Evolutionary conservation across 2,329 filamentous ascomycete species (phyloP), one percentile per base, ranked within the genome.

Genomic region (Stagonosporopsis rhizophila): DNA sequence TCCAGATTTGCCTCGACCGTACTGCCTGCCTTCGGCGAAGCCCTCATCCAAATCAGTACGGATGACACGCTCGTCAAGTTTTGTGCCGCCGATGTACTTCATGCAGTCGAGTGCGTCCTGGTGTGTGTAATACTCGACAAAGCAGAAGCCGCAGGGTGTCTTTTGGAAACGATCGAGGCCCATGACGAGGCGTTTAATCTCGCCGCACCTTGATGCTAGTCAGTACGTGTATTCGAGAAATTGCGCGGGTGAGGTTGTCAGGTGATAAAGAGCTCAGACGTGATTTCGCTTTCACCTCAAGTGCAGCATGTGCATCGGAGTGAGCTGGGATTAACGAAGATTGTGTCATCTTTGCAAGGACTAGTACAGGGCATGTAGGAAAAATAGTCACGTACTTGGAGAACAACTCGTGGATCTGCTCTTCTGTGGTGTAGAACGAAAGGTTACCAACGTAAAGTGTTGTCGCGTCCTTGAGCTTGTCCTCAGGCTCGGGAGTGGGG

Each of bases 321-420:
- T 97, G 93, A 97, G 93, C 93, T 97, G 93, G 92, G 94, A 94
- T 85, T 94, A 93, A 93, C 91, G 91, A 87, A 56, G 86, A 81
- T 79, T 82, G 85, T 83, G 80, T 96, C 92, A 97, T 97, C 92
- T 69, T 76, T 71, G 71, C 58, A 68, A 68, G 61, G 52, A 60
- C 5, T 27, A 32, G 19, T 30, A 7, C 6, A 20, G 20, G 35
- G 40, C 35, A 20, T 15, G 19, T 14, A 25, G 19, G 15, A n/a
- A 8, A 7, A 39, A 15, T 23, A 23, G 6, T 15, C 1, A 51
- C 53, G 32, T 52, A 56, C 83, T 96, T 96, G 57, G 89, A 88
- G 77, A 97, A 97, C 44, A 97, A 87, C 78, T 98, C 94, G 78
- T 98, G 94, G 58, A 99, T 96, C 76, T 99, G 95, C 80, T 99